These are phyloP conservation scores for Fusarium camptoceras DNA, from an alignment of 2,329 filamentous ascomycete species.

Conservation along the genomic window DNA sequence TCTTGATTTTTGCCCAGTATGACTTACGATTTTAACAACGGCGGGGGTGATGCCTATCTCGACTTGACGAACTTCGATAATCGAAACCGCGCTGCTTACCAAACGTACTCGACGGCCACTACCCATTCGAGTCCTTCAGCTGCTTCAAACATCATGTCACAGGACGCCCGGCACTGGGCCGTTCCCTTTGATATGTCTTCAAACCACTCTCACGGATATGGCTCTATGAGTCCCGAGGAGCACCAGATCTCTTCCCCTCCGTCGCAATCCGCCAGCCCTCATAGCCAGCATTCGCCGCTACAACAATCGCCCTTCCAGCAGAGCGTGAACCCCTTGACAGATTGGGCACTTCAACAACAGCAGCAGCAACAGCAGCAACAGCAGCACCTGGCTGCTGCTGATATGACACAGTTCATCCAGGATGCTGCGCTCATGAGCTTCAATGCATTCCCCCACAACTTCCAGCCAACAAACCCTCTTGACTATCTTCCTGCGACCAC, in stretches of 20 bases:
- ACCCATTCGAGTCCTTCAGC: constrained; percentile 51
- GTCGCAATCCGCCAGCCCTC: constrained; percentile 64
- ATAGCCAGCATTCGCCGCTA: constrained; percentile 61
- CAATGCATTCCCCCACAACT: constrained; percentile 63
- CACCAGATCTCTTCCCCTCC: constrained; percentile 60
- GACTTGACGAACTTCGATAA: constrained; percentile 69
- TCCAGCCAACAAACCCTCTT: constrained; percentile 66
- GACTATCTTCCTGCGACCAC: constrained; percentile 72
- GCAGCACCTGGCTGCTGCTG: constrained; percentile 56
- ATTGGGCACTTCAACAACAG: constrained; percentile 71
- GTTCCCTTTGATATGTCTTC: constrained; percentile 66
- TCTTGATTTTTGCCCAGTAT: constrained; percentile 55
- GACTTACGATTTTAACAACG: constrained; percentile 71
- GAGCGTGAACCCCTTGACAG: constrained; percentile 64
- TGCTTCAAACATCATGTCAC: constrained; percentile 51
- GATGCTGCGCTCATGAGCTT: constrained; percentile 68
- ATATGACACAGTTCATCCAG: constrained; percentile 66
- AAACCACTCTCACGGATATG: constrained; percentile 56
- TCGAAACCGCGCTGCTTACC: constrained; percentile 63
- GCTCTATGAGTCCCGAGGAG: constrained; percentile 64
- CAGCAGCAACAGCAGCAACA: constrained; percentile 52
- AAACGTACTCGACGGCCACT: constrained; percentile 45
- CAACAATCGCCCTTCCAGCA: constrained; percentile 68
- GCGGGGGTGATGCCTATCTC: constrained; percentile 68
- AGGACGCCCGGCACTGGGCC: constrained; percentile 59